Evolutionary conservation across 495 filamentous ascomycete species (phyloP).

Genomic region (Bacidia rubella): DNA sequence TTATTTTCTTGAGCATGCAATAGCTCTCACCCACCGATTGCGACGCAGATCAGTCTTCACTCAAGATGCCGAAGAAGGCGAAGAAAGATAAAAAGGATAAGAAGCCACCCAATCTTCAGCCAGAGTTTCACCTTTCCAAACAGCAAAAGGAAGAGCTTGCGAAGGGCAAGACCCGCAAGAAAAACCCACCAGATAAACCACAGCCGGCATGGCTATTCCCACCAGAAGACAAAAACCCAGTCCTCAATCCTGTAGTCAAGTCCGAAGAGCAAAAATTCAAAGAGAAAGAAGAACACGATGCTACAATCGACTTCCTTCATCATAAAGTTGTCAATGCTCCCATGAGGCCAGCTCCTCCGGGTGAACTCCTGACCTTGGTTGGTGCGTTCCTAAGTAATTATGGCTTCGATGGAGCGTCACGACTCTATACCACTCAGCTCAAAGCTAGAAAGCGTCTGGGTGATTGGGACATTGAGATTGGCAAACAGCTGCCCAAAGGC

Average conservation of each 20-base stretch:
- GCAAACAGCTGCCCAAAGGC: slow-evolving; percentile 24
- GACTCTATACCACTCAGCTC: slow-evolving; percentile 46
- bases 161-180: slow-evolving; percentile 15
- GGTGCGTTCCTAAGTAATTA: slow-evolving; percentile 52
- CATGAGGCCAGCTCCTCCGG: slow-evolving; percentile 29
- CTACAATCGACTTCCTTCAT: slow-evolving; percentile 16
- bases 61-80: slow-evolving; percentile 24
- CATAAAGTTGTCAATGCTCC: slow-evolving; percentile 16
- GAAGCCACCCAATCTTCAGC: slow-evolving; percentile 19
- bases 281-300: slow-evolving; percentile 15
- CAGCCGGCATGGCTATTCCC: slow-evolving; percentile 23
- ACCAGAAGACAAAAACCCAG: slow-evolving; percentile 21
- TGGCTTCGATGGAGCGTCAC: slow-evolving; percentile 44
- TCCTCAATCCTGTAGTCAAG: slow-evolving; percentile 19
- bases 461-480: slow-evolving; percentile 20
- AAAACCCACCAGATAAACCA: slow-evolving; percentile 24
- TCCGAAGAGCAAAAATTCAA: slow-evolving; percentile 13
- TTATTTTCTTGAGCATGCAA: background rate
- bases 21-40: background rate
- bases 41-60: background rate
- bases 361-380: slow-evolving; percentile 51
- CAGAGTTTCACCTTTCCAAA: slow-evolving; percentile 6
- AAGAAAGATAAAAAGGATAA: slow-evolving; percentile 22
- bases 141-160: background rate
- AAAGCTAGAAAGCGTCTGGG: slow-evolving; percentile 30